Evolutionary conservation across 306 rosid species (phyloP).

Genomic region (Luffa acutangula): DNA sequence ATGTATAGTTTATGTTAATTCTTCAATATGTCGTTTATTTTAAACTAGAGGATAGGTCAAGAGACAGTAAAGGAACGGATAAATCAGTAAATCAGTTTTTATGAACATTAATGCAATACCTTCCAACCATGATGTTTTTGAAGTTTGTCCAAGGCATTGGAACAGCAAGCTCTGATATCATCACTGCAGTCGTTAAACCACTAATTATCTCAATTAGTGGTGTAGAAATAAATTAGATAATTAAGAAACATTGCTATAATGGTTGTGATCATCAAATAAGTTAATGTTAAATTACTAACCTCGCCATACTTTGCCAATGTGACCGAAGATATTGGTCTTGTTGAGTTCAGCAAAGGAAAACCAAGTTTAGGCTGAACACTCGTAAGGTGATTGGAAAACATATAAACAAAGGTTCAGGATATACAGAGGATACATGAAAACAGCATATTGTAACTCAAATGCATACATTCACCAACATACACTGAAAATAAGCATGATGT

Average conservation of each 20-base stretch:
- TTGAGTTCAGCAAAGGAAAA: constrained; percentile 54
- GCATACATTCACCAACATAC: neutral
- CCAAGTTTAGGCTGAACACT: constrained; percentile 44
- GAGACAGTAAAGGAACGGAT: neutral
- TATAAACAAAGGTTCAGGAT: neutral
- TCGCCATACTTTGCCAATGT: constrained; percentile 66
- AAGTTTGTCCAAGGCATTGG: constrained; percentile 53
- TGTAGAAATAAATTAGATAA: constrained; percentile 16
- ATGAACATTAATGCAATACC: constrained; percentile 30
- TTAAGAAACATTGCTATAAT: constrained; percentile 12
- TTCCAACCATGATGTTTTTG: constrained; percentile 61
- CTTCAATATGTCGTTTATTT: neutral
- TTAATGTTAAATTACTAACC: constrained; percentile 31
- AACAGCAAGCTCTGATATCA: constrained; percentile 64
- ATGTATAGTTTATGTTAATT: neutral
- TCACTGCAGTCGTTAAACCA: constrained; percentile 92
- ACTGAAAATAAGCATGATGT: neutral
- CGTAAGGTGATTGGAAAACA: neutral
- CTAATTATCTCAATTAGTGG: constrained; percentile 52
- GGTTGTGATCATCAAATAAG: neutral
- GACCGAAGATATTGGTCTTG: constrained; percentile 40
- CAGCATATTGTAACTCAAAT: neutral
- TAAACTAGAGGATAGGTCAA: neutral
- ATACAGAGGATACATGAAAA: neutral
- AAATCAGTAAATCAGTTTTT: neutral